phyloP scores from a whole-genome alignment of 1,139 yeast species.

The Hemisphaericaspora subhashii region DNA sequence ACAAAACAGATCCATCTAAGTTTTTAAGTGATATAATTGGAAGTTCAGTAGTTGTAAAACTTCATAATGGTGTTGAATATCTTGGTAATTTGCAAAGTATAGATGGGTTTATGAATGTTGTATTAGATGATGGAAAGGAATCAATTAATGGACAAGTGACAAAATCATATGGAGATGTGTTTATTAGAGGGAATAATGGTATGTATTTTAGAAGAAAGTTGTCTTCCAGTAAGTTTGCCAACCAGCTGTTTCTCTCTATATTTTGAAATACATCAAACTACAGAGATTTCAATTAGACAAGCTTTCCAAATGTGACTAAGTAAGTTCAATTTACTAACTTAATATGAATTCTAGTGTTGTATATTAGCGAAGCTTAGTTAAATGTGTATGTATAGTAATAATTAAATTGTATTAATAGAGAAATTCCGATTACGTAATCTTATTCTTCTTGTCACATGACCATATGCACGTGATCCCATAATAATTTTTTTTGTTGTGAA shows the following conservation, averaged over 20 bases:
- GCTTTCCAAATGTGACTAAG: neutral
- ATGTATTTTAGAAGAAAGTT: no score
- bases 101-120: conserved; percentile 96
- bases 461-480: neutral
- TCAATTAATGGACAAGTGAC: conserved; percentile 56
- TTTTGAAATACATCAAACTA: no score
- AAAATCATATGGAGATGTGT: conserved; percentile 76
- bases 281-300: no score
- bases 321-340: conserved; percentile 4
- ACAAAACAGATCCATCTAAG: conserved; percentile 62
- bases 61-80: conserved; percentile 85
- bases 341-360: conserved; percentile 33
- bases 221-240: no score
- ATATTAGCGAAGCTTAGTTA: conserved; percentile 43
- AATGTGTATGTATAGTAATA: conserved; percentile 3
- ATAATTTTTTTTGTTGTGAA: neutral
- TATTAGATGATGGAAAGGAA: conserved; percentile 76
- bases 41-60: conserved; percentile 74
- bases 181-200: conserved; percentile 93
- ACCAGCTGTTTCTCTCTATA: no score
- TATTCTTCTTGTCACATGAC: neutral
- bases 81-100: conserved; percentile 76
- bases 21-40: conserved; percentile 82
- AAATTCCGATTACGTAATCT: neutral
- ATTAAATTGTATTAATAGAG: conserved; percentile 8